A percentile compares a stretch with the other conserved stretches of the same genome.
Conservation (phyloP, 2,329 filamentous ascomycete species). For the Fusarium dlaminii region DNA sequence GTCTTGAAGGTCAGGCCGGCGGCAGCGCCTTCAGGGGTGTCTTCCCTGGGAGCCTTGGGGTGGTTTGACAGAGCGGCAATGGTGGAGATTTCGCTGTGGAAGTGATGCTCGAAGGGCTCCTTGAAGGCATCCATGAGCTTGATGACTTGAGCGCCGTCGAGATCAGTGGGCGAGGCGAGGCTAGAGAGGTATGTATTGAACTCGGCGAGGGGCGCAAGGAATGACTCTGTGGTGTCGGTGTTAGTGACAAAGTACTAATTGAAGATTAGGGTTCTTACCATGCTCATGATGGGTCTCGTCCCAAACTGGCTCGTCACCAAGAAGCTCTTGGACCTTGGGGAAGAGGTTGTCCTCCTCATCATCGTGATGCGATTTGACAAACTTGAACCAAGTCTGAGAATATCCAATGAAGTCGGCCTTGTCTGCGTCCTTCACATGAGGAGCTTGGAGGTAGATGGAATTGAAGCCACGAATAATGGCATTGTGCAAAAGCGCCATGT, state of each 20-base stretch:
- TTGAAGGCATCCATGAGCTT: constrained; percentile 62
- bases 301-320: constrained; percentile 61
- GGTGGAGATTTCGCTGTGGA: constrained; percentile 64
- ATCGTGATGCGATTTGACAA: constrained; percentile 68
- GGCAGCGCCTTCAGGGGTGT: constrained; percentile 54
- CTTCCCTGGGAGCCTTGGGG: constrained; percentile 59
- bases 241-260: background rate
- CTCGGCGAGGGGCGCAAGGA: constrained; percentile 60
- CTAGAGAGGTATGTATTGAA: constrained; percentile 62
- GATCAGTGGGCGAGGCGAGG: constrained; percentile 52
- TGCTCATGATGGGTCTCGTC: constrained; percentile 64
- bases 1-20: constrained; percentile 64
- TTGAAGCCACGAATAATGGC: constrained; percentile 71
- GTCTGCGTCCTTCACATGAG: constrained; percentile 60
- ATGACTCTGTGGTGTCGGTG: constrained; percentile 48
- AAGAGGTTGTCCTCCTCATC: constrained; percentile 68
- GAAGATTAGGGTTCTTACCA: constrained; percentile 47
- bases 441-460: constrained; percentile 69
- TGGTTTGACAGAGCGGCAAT: constrained; percentile 61
- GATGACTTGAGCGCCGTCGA: constrained; percentile 57
- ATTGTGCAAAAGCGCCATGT: constrained; percentile 71
- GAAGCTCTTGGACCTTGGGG: constrained; percentile 61
- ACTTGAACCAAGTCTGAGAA: constrained; percentile 65
- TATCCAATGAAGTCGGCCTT: constrained; percentile 67
- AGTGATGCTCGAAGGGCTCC: constrained; percentile 61